Evolutionary conservation across 495 filamentous ascomycete species (phyloP).

Genomic region (Penicillium antarcticum): DNA sequence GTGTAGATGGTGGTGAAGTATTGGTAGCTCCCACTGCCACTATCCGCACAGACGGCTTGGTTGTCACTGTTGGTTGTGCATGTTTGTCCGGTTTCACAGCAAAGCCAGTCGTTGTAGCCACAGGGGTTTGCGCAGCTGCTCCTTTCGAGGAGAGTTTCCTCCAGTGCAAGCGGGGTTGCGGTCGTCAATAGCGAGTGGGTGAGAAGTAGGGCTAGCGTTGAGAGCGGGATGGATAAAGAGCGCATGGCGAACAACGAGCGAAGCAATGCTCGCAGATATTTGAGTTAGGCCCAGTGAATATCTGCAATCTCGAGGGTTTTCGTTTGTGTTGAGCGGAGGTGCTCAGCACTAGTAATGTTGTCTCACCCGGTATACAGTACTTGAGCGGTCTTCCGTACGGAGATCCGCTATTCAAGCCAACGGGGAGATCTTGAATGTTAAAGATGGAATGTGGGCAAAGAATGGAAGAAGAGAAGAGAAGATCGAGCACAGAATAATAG

Average conservation of each 20-base stretch:
- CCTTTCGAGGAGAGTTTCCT: conserved; percentile 32
- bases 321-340: not conserved
- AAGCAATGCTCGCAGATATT: not conserved
- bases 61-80: conserved; percentile 61
- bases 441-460: conserved; percentile 9
- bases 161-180: conserved; percentile 35
- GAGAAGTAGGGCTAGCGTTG: conserved; percentile 27
- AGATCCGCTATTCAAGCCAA: not conserved
- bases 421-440: conserved; percentile 3
- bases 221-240: conserved; percentile 20
- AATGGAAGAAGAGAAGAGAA: conserved; percentile 12
- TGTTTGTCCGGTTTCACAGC: conserved; percentile 56
- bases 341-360: not conserved
- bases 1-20: conserved; percentile 70
- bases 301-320: conserved; percentile 13
- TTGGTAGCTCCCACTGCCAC: conserved; percentile 31
- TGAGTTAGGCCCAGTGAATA: not conserved
- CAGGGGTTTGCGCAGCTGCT: conserved; percentile 63
- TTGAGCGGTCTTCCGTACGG: not conserved
- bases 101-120: conserved; percentile 63
- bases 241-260: conserved; percentile 27
- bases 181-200: conserved; percentile 20
- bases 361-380: conserved; percentile 1
- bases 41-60: conserved; percentile 50
- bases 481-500: conserved; percentile 6